Percentiles rank a stretch among this genome's conserved stretches.
phyloP scores from a whole-genome alignment of 331 rosid species.

The Acacia concinna region DNA sequence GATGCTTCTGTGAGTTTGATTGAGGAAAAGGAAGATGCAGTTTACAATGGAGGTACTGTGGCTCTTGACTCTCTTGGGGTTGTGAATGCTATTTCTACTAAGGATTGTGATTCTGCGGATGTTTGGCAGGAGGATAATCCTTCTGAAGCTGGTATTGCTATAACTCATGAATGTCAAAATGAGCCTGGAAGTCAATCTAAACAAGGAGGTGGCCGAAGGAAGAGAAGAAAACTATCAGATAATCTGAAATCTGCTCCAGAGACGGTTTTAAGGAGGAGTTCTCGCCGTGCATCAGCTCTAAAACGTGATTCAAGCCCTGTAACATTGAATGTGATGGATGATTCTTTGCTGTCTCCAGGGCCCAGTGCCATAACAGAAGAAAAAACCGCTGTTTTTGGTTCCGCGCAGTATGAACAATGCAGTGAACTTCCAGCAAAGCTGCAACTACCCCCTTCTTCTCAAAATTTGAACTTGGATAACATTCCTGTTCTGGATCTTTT shows the following conservation, averaged over 20 bases:
- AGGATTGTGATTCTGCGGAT: slow-evolving; percentile 41
- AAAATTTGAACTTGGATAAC: slow-evolving; percentile 63
- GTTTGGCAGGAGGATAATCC: slow-evolving; percentile 47
- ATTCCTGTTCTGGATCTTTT: slow-evolving; percentile 83
- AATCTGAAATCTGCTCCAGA: slow-evolving; percentile 42
- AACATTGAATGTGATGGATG: slow-evolving; percentile 37
- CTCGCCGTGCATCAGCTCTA: slow-evolving; percentile 75
- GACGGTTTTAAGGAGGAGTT: slow-evolving; percentile 85
- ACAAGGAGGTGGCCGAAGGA: slow-evolving; percentile 52
- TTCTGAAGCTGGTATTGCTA: slow-evolving; percentile 50
- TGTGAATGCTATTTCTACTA: slow-evolving; percentile 32
- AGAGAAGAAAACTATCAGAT: slow-evolving; percentile 59
- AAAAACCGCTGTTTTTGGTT: slow-evolving; percentile 40
- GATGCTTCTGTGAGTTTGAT: slow-evolving; percentile 35
- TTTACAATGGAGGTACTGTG: slow-evolving; percentile 37
- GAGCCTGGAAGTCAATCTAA: slow-evolving; percentile 45
- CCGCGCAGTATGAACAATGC: slow-evolving; percentile 49
- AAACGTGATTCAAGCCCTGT: slow-evolving; percentile 35
- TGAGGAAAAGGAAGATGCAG: slow-evolving; percentile 38
- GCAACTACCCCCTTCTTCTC: slow-evolving; percentile 82
- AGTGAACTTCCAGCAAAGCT: slow-evolving; percentile 45
- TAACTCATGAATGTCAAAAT: slow-evolving; percentile 40
- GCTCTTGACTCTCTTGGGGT: slow-evolving; percentile 32
- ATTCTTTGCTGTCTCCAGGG: slow-evolving; percentile 45
- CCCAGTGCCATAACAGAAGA: slow-evolving; percentile 65